Evolutionary conservation across 2,329 filamentous ascomycete species (phyloP), one percentile per base, ranked within the genome.

Genomic region (Zalaria obscura): DNA sequence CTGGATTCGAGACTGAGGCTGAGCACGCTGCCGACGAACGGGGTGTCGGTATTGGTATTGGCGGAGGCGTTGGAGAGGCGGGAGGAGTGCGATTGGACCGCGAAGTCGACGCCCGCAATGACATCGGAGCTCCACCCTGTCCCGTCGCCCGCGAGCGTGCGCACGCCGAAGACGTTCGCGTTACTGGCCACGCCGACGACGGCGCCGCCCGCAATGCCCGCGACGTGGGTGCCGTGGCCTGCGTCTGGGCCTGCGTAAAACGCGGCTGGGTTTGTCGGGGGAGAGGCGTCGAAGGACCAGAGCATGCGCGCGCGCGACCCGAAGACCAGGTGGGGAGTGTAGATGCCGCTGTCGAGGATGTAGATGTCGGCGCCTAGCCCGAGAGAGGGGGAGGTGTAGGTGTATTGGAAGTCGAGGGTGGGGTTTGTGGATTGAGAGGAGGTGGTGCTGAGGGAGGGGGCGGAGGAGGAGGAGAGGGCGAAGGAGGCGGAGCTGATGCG

Each of bases 121-220:
- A 70, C 68, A 48, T 63, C 62, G 18, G 60, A 57, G 40, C 59
- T 62, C 26, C 59, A 65, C 31, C 70, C 70, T 36, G 60, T 60
- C 36, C 67, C 66, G 8, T 65, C 52, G 29, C 57, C 58, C 38
- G 63, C 63, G 25, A 72, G 60, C 5, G 71, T 69, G 55, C 72
- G 73, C 45, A 76, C 67, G 37, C 68, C 68, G 38, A 62, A 61
- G 44, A 70, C 55, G 53, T 68, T 68, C 40, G 66, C 66, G 34
- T 61, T 62, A 34, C 60, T 60, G n/a, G 66, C 65, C n/a, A 69
- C 61, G 37, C 67, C 67, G 28, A 69, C 61, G 38, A 58, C 58
- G 18, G 54, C 49, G 25, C 64, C 66, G 27, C 54, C 66, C 27
- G 65, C 63, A 11, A 66, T 68, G 37, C 66, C 66, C 29, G 65